Base-by-base conservation (phyloP, 768 basidiomycete species). In the Tricholoma hemisulphureum region DNA sequence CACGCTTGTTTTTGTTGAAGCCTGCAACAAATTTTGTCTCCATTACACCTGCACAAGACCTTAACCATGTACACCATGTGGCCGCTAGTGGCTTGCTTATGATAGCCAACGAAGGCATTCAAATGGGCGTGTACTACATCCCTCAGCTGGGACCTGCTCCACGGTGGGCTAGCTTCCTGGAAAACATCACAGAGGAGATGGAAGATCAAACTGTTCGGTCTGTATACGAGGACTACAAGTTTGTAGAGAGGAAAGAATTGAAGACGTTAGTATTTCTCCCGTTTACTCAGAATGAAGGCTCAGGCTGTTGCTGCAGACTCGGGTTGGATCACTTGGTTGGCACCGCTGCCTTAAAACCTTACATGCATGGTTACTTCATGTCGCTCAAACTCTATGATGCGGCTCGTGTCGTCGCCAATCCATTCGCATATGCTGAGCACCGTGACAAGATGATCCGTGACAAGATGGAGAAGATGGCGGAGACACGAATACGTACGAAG, bases 341-440 rank as follows among this genome's bases (percentile, higher is more conserved):
- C 51, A 96, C 95, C 5, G 87, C 94, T 20, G 86, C 91, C 16
- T 91, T 98, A 80, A 96, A 96, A 73, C 97, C 97, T 4, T 99
- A 98, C 75, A 98, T 99, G 96, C 97, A 99, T 73, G 97, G 97
- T 41, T 98, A 95, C 84, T 98, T 99, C 78, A 74, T 98, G 61
- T 92, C 95, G 4, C 86, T 98, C 74, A 93, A 94, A 66, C 84
- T 98, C 5, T 98, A 98, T 77, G 93, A 95, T 65, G 89, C 95
- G 51, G 97, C 97, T 2, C 88, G 95, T 29, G 83, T 96, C 61
- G 95, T 98, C 63, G 89, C 94, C 56, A 98, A 98, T 76, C 97
- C 97, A 2, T 95, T 93, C 69, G 93, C 89, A 9, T 98, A 98
- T 71, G 87, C 87, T 37, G 97, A 99, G 67, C 88, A 98, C 71